A percentile compares a stretch with the other conserved stretches of the same genome.
Evolutionary conservation across 2,329 filamentous ascomycete species (phyloP).

Genomic region (Paramyrothecium sp.): DNA sequence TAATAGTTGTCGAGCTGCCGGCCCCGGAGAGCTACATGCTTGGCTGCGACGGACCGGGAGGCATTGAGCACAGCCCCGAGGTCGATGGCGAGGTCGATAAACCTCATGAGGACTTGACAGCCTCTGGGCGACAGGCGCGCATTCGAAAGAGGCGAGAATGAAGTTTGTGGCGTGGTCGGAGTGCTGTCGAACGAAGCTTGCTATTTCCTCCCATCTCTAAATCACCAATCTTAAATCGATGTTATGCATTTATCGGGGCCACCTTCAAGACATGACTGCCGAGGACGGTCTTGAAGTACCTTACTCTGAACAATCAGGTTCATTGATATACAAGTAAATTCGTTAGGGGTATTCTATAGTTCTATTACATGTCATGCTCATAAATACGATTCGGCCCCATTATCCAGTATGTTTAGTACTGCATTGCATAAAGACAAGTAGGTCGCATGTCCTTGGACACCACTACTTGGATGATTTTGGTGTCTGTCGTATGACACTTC

Average conservation of each 20-base stretch:
- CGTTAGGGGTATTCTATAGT: neutral
- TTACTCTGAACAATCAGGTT: neutral
- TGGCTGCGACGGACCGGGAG: slow-evolving; percentile 64
- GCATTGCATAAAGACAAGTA: neutral
- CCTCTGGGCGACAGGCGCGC: neutral
- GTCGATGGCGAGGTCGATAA: slow-evolving; percentile 67
- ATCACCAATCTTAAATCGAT: neutral
- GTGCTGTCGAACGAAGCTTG: neutral
- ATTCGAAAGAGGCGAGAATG: slow-evolving; percentile 6
- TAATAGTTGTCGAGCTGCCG: slow-evolving; percentile 52
- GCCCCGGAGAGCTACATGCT: slow-evolving; percentile 57
- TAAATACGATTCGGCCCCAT: neutral
- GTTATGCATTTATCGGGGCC: neutral
- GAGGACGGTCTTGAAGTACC: too few relatives aligned
- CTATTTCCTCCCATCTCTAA: neutral
- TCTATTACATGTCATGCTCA: neutral
- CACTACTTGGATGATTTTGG: slow-evolving; percentile 15
- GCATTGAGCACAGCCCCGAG: slow-evolving; percentile 68
- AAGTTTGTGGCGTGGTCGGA: slow-evolving; percentile 17
- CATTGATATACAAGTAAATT: neutral
- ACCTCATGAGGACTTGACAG: slow-evolving; percentile 43
- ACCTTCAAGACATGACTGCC: neutral
- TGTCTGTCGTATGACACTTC: slow-evolving; percentile 25
- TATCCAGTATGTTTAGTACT: neutral
- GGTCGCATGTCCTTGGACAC: neutral